Conservation (phyloP, 2,329 filamentous ascomycete genomes). For the Lachnellula hyalina region DNA sequence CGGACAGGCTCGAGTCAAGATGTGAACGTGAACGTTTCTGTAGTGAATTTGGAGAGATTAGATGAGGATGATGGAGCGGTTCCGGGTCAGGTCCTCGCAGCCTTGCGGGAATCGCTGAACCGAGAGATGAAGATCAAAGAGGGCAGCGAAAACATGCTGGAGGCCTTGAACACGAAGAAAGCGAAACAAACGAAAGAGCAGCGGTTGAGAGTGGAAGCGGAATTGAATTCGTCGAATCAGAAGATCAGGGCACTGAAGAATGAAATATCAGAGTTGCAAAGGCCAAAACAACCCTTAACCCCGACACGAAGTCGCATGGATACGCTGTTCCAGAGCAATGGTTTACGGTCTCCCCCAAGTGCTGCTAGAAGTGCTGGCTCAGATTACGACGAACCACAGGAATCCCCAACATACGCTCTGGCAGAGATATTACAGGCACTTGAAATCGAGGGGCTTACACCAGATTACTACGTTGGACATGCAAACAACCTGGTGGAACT, state of each 20-base stretch:
- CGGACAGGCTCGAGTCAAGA: conserved; percentile 58
- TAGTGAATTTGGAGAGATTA: conserved; percentile 46
- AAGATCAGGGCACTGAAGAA: conserved; percentile 57
- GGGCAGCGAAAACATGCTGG: conserved; percentile 94
- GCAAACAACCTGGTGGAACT: conserved; percentile 92
- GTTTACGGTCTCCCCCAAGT: conserved; percentile 53
- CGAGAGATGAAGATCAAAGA: conserved; percentile 98
- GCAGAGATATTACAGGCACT: conserved; percentile 86
- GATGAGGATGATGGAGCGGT: conserved; percentile 57
- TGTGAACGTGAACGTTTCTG: conserved; percentile 46
- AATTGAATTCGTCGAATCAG: conserved; percentile 82
- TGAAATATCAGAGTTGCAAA: conserved; percentile 56
- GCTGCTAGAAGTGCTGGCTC: conserved; percentile 51
- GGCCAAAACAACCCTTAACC: conserved; percentile 39
- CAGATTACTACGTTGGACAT: conserved; percentile 91
- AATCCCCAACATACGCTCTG: conserved; percentile 88
- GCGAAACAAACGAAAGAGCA: conserved; percentile 92
- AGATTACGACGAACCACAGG: conserved; percentile 62
- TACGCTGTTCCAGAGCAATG: conserved; percentile 40
- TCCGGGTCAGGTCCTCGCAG: conserved; percentile 68
- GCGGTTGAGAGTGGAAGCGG: conserved; percentile 72
- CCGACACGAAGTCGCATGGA: conserved; percentile 49
- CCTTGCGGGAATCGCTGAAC: conserved; percentile 78
- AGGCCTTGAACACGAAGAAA: conserved; percentile 90
- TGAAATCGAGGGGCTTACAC: conserved; percentile 78